Evolutionary conservation across 1,284 basidiomycete genomes (phyloP).

Genomic region (Moniliella sp.): DNA sequence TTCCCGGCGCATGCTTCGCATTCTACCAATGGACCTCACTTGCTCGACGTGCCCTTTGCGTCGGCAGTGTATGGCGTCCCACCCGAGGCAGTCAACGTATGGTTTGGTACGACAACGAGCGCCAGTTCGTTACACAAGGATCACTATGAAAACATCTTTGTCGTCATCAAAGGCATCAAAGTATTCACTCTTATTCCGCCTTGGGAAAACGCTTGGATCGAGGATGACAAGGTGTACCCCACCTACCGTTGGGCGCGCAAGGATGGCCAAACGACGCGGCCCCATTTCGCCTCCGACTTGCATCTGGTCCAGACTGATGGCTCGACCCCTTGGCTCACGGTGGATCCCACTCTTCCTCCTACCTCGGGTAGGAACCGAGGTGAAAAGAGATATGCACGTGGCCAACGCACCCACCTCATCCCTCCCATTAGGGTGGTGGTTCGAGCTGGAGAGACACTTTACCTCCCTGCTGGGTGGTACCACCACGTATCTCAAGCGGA

Average conservation of each 20-base stretch:
- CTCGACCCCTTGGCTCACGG: slow-evolving; percentile 19
- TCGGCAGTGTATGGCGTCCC: slow-evolving; percentile 10
- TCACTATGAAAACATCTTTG: slow-evolving; percentile 27
- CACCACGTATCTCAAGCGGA: slow-evolving; percentile 20
- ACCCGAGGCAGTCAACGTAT: slow-evolving; percentile 23
- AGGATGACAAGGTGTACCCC: slow-evolving; percentile 6
- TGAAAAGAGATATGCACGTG: slow-evolving; percentile 7
- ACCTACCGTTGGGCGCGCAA: slow-evolving; percentile 3
- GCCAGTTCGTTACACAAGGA: slow-evolving; percentile 11
- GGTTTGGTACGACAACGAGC: slow-evolving; percentile 15
- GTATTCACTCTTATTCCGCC: slow-evolving; percentile 23
- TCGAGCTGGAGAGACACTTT: slow-evolving; percentile 16
- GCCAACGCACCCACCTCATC: slow-evolving; percentile 3
- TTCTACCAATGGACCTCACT: neutral
- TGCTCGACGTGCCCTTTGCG: slow-evolving; percentile 7
- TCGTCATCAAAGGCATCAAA: slow-evolving; percentile 15
- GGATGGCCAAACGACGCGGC: neutral
- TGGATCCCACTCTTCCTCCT: slow-evolving; percentile 12
- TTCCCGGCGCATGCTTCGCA: neutral
- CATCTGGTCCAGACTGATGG: neutral
- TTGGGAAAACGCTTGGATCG: slow-evolving; percentile 11
- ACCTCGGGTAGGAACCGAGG: slow-evolving; percentile 1
- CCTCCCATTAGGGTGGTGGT: slow-evolving; percentile 15
- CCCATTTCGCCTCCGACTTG: neutral
- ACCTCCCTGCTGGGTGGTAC: slow-evolving; percentile 22